Percentiles rank a stretch among this genome's conserved stretches.
phyloP scores from a whole-genome alignment of 2,329 filamentous ascomycete species.

The Blumeriella jaapii region DNA sequence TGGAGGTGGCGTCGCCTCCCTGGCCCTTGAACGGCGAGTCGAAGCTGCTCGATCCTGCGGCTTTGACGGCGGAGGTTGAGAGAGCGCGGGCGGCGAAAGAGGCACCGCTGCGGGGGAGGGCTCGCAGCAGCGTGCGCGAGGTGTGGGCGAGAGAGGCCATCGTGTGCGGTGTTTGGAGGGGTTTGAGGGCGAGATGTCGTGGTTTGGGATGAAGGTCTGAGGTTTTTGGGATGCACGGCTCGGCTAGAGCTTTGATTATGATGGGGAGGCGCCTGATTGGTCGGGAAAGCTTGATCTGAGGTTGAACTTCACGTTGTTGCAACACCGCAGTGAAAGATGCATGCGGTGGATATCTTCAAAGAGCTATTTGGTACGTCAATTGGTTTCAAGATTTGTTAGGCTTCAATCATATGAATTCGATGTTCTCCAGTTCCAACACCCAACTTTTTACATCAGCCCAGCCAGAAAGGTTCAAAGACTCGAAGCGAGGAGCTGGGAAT shows the following conservation, averaged over 20 bases:
- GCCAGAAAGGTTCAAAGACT: too few species aligned
- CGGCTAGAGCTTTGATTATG: constrained; percentile 4
- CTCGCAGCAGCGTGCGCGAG: constrained; percentile 58
- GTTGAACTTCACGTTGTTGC: too few species aligned
- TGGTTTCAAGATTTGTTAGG: too few species aligned
- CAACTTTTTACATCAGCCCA: too few species aligned
- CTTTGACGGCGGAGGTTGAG: constrained; percentile 32
- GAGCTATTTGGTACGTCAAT: too few species aligned
- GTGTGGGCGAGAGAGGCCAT: constrained; percentile 61
- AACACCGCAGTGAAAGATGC: too few species aligned
- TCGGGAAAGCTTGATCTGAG: too few species aligned
- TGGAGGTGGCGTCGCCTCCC: constrained; percentile 39
- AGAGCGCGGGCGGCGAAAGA: constrained; percentile 40
- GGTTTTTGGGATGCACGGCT: constrained; percentile 3
- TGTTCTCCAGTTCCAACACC: too few species aligned
- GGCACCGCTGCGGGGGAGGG: constrained; percentile 31
- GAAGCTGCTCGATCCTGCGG: constrained; percentile 33
- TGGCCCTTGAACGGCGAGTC: constrained; percentile 51
- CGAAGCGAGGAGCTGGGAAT: too few species aligned
- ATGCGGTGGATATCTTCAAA: too few species aligned
- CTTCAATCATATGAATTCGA: too few species aligned
- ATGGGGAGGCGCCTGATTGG: constrained; percentile 2
- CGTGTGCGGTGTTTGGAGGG: constrained; percentile 24
- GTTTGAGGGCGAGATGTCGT: constrained; percentile 1
- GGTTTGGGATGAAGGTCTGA: not conserved